Base-by-base conservation (phyloP, 2,329 filamentous ascomycete species). In the Colletotrichum paranaense region DNA sequence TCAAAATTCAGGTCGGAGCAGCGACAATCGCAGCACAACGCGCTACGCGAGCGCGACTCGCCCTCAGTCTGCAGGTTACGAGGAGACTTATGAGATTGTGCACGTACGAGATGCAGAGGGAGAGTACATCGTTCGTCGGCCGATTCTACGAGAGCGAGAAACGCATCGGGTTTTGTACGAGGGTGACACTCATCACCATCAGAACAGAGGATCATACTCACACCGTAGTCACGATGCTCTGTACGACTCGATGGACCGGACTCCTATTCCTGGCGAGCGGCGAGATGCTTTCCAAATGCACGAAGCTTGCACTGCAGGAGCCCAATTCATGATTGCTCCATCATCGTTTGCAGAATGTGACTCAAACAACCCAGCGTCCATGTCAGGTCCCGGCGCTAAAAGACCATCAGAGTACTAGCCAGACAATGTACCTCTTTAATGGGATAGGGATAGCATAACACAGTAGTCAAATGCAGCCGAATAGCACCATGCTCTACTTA, bases 51-150 rank as follows among this genome's bases (percentile, higher is more conserved):
- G 32, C 28, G 46, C 49, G 49, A 14, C 32, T 11, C 46, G 57
- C 8, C 16, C 22, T 46, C 46, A 28, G 5, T 35, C 69, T 26
- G 11, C 53, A 22, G 69, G 65, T 24, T 65, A 62, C 16, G 69
- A 77, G 6, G 83, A 84, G 59, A 75, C 82, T 5, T 85, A 84
- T 72, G 87, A 89, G 76, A 79, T 87, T 12, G 81, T 89, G 42
- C 83, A 85, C 52, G 83, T 87, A 8, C 80, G 82, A 14, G 84
- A 86, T 75, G 80, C 83, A 2, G 78, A 83, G 24, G 86, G 86
- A 12, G 82, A 86, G 62, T 88, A 88, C 73, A 84, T 85, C 72
- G 82, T 88, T 66, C 82, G 83, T 52, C 82, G 85, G 32, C 85
- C 86, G 5, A 75, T 85, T 28, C 78, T 78, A 53, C 78, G 79